Evolutionary conservation across 257 asterid species (phyloP).

Genomic region (Penstemon eatonii): DNA sequence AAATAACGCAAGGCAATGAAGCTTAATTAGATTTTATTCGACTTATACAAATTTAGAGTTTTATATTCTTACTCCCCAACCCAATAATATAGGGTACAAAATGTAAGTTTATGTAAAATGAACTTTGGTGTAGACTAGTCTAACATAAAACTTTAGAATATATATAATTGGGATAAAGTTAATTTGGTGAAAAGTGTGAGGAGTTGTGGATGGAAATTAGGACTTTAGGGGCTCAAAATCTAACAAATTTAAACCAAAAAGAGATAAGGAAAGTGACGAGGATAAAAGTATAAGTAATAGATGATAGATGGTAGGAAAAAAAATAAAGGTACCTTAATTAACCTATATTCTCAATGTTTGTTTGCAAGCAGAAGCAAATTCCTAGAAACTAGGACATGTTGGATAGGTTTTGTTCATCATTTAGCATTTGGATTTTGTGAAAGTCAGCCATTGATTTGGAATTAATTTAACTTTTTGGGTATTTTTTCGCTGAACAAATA

Average conservation of each 20-base stretch:
- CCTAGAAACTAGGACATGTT: not conserved
- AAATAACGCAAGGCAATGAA: too few relatives aligned
- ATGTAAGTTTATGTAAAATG: not conserved
- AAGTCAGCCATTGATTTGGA: not conserved
- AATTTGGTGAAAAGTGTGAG: constrained; percentile 1
- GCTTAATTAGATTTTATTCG: too few relatives aligned
- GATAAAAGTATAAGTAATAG: not conserved
- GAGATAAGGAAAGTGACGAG: too few relatives aligned
- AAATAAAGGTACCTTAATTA: too few relatives aligned
- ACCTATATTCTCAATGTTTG: not conserved
- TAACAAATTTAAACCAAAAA: not conserved
- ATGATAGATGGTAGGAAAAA: constrained; percentile 1
- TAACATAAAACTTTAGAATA: not conserved
- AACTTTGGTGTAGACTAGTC: not conserved
- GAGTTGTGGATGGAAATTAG: constrained; percentile 4
- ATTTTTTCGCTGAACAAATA: not conserved
- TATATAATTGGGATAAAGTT: not conserved
- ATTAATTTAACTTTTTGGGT: not conserved
- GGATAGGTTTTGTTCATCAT: not conserved
- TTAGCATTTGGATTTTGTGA: not conserved
- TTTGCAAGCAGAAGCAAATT: not conserved
- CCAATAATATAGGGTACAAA: not conserved
- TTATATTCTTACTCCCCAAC: too few relatives aligned
- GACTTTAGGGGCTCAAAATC: not conserved
- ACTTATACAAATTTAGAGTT: too few relatives aligned